Evolutionary conservation across 2,329 filamentous ascomycete genomes (phyloP).

Genomic region (Sarocladium kiliense): DNA sequence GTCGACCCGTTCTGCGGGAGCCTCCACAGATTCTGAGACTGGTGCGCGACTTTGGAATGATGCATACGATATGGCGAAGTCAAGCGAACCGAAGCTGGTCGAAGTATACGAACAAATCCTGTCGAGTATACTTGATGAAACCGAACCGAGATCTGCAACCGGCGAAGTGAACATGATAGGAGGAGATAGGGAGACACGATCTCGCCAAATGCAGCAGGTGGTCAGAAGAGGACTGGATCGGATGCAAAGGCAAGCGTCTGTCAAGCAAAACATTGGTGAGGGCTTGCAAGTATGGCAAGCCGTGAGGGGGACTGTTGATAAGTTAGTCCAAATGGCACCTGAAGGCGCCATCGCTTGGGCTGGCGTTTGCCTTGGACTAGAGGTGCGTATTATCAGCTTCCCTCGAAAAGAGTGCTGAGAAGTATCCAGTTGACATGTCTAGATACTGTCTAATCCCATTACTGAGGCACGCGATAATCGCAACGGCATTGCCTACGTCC

Average conservation of each 20-base stretch:
- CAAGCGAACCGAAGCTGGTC: slow-evolving; percentile 4
- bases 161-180: background rate
- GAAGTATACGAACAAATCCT: slow-evolving; percentile 3
- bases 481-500: slow-evolving; percentile 25
- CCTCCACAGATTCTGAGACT: too few relatives aligned
- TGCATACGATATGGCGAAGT: slow-evolving; percentile 7
- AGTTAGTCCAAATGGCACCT: slow-evolving; percentile 22
- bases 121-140: background rate
- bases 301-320: slow-evolving; percentile 20
- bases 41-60: slow-evolving; percentile 8
- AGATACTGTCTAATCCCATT: slow-evolving; percentile 27
- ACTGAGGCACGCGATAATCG: slow-evolving; percentile 20
- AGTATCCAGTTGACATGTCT: background rate
- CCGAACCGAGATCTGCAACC: background rate
- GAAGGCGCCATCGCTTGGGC: slow-evolving; percentile 31
- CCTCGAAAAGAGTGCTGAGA: background rate
- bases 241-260: slow-evolving; percentile 18
- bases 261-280: slow-evolving; percentile 20
- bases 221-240: slow-evolving; percentile 20
- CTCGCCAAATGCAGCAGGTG: slow-evolving; percentile 23
- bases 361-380: slow-evolving; percentile 25
- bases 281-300: slow-evolving; percentile 18
- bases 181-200: slow-evolving; percentile 10
- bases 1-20: background rate
- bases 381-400: slow-evolving; percentile 19